Conservation (phyloP, 2,329 filamentous ascomycete species). For the Amphichorda felina region DNA sequence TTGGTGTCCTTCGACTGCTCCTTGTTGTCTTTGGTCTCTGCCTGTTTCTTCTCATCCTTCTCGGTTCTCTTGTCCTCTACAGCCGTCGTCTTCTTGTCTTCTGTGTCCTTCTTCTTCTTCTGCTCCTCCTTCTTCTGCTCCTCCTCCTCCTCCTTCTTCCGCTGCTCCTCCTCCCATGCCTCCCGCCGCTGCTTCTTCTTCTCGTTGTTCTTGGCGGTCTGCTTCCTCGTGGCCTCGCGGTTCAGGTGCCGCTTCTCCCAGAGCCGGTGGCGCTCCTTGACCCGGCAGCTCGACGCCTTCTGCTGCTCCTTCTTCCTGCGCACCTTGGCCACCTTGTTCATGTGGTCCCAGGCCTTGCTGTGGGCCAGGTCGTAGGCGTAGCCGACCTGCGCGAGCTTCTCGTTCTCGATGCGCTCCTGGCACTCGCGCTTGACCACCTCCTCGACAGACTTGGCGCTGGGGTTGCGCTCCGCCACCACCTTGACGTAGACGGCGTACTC, state of each 20-base stretch:
- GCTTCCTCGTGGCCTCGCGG: slow-evolving; percentile 26
- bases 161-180: slow-evolving; percentile 14
- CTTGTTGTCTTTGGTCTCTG: slow-evolving; percentile 5
- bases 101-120: slow-evolving; percentile 9
- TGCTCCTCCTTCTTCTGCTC: slow-evolving; percentile 14
- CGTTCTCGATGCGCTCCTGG: slow-evolving; percentile 33
- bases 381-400: slow-evolving; percentile 46
- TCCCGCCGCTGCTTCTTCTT: slow-evolving; percentile 19
- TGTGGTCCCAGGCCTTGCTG: slow-evolving; percentile 39
- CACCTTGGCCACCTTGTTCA: slow-evolving; percentile 36
- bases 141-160: slow-evolving; percentile 12
- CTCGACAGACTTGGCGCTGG: slow-evolving; percentile 32
- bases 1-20: too few relatives aligned
- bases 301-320: slow-evolving; percentile 35
- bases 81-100: slow-evolving; percentile 4
- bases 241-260: slow-evolving; percentile 37
- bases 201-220: slow-evolving; percentile 24
- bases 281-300: slow-evolving; percentile 33
- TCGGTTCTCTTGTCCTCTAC: too few relatives aligned
- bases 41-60: too few relatives aligned
- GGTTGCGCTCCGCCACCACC: slow-evolving; percentile 37
- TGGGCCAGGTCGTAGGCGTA: slow-evolving; percentile 49
- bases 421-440: slow-evolving; percentile 43
- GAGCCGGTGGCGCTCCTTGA: slow-evolving; percentile 30
- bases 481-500: slow-evolving; percentile 46